Evolutionary conservation across 345 rosid genomes (phyloP), one percentile per base, ranked within the genome.

Genomic region (Chamaenerion angustifolium): DNA sequence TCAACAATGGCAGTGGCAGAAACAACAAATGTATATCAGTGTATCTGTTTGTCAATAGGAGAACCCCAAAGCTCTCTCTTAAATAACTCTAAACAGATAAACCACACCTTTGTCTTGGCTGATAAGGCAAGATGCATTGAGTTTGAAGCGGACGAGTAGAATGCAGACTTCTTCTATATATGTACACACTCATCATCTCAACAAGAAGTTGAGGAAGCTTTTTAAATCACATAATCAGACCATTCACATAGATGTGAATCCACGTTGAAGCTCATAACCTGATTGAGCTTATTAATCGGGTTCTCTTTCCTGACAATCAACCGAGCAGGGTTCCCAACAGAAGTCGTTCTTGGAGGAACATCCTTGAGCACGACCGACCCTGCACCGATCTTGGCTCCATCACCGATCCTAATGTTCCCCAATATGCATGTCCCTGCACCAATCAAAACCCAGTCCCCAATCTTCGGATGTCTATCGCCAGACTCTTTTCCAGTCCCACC

Each of bases 301-400:
- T 86, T 86, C 42, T 73, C 70, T 56, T 80, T 83, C 18, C 95
- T 88, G 13, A 92, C 94, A 23, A 86, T 23, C 81, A 90, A 62
- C 51, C 77, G 77, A 13, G 92, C 95, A 0, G 98, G 98, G 56
- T 86, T 90, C 21, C 98, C 98, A 3, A 86, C 92, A 0, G 95
- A 88, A 7, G 98, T 90, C 4, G 92, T 80, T 59, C 80, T 66
- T 0, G 84, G 62, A 2, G 95, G 98, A 37, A 83, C 79, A 0
- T 90, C 95, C 66, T 79, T 86, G 51, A 90, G 40, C 50, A 90
- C 98, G 41, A 90, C 81, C 5, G 98, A 86, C 1, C 95, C 80
- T 12, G 98, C 95, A 11, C 95, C 94, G 27, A 90, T 79, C 67
- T 90, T 86, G 2, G 95, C 95, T 49, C 98, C 98, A 8, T 86